phyloP scores from a whole-genome alignment of 1,284 basidiomycete species.

The Ustilago vetiveriae region DNA sequence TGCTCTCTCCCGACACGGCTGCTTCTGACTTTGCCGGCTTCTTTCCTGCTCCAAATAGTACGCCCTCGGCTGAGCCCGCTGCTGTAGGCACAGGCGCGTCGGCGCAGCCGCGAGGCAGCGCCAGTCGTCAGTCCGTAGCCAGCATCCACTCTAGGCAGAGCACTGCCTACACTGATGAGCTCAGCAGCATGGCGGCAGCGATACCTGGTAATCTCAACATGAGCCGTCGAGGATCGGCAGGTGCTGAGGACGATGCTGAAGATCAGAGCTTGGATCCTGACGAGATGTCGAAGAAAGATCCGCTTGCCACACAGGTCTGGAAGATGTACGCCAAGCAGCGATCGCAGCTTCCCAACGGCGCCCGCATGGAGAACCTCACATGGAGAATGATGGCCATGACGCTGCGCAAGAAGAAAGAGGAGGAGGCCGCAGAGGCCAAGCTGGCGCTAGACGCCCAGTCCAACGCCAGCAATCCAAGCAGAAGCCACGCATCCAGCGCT shows the following conservation, averaged over 20 bases:
- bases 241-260: constrained; percentile 38
- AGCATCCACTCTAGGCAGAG: constrained; percentile 31
- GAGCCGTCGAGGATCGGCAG: constrained; percentile 54
- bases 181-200: constrained; percentile 5
- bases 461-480: constrained; percentile 24
- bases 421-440: constrained; percentile 54
- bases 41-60: constrained; percentile 6
- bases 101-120: constrained; percentile 6
- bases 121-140: constrained; percentile 14
- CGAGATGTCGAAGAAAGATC: constrained; percentile 75
- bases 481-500: constrained; percentile 37
- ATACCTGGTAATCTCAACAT: constrained; percentile 32
- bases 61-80: background rate
- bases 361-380: constrained; percentile 95
- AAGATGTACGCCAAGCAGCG: constrained; percentile 92
- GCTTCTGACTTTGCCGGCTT: constrained; percentile 33
- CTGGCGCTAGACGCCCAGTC: constrained; percentile 22
- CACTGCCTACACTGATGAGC: constrained; percentile 26
- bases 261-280: constrained; percentile 56
- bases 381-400: constrained; percentile 98
- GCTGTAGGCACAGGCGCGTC: background rate
- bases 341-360: constrained; percentile 85
- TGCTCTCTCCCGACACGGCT: constrained; percentile 30
- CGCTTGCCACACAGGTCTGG: constrained; percentile 94
- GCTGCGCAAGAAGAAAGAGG: constrained; percentile 78